Evolutionary conservation across 495 filamentous ascomycete species (phyloP), one percentile per base, ranked within the genome.

Genomic region (Corynascus novoguineensis): DNA sequence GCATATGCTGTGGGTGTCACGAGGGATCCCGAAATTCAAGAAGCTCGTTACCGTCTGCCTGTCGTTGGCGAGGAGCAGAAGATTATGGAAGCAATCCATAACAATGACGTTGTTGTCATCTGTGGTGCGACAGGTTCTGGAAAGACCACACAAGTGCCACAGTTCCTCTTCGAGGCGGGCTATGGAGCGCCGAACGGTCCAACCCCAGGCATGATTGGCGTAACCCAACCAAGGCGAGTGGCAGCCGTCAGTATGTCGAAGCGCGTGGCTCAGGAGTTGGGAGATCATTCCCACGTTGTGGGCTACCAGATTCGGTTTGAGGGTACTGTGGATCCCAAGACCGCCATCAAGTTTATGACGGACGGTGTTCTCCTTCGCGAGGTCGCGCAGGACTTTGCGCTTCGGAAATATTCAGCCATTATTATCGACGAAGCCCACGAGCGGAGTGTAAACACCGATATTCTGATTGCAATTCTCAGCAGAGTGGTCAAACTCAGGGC

Each of bases 381-480:
- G 66, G 86, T 96, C 42, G 83, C 88, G 0, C 83, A 92, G 55
- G 95, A 99, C 66, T 92, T 97, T 68, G 75, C 88, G 4, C 75
- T 99, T 25, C 82, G 78, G n/a, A 96, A 95, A 58, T 99, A 99
- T 69, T 96, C 92, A 3, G 84, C 86, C 40, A 86, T 99, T 41
- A 79, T 99, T 41, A 90, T 99, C 64, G 95, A 99, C 68, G 95
- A 99, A 73, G 95, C 95, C 11, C 95, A 99, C 75, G 95, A 99
- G 66, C 83, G 95, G 63, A 97, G 91, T 64, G 86, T 96, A 56
- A 97, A 99, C 65, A 97, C 95, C 14, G 95, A 97, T 69, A 96
- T 99, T 53, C 76, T 97, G 27, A 90, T 99, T 63, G 92, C 93
- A 11, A 92, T 99, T 83, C 81, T 97, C 46, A 96, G 90, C 64